Conservation (phyloP, 352 stramenopile genomes). For the Pythium guiyangense region DNA sequence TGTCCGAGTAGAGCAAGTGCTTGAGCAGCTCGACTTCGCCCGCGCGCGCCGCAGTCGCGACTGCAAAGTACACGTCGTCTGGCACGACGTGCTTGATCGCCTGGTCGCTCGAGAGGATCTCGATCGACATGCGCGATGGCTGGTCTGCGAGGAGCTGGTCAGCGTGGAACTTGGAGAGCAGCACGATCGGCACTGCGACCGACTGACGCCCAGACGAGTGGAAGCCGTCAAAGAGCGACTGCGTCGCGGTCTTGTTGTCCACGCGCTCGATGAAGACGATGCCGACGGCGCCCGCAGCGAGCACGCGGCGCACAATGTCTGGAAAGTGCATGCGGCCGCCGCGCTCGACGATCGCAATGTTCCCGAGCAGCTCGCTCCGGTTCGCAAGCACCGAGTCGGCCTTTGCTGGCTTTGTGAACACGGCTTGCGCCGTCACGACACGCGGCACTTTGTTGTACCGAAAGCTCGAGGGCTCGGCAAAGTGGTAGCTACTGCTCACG, state of each 20-base stretch:
- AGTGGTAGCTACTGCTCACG: constrained; percentile 42
- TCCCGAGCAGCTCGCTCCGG: constrained; percentile 44
- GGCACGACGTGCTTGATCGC: constrained; percentile 60
- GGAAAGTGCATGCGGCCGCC: constrained; percentile 80
- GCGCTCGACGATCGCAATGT: constrained; percentile 73
- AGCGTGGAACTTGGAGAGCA: constrained; percentile 74
- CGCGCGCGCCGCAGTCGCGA: constrained; percentile 62
- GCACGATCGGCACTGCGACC: constrained; percentile 71
- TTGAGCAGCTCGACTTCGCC: constrained; percentile 73
- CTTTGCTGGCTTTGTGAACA: constrained; percentile 67
- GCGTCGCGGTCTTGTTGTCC: constrained; percentile 46
- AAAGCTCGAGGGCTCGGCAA: constrained; percentile 82
- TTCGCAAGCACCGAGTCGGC: constrained; percentile 68
- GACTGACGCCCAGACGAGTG: constrained; percentile 77
- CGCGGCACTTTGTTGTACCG: constrained; percentile 61
- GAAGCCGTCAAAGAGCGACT: constrained; percentile 84
- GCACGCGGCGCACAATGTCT: constrained; percentile 70
- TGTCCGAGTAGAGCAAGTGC: constrained; percentile 66
- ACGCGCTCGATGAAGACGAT: constrained; percentile 77
- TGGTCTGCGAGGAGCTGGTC: constrained; percentile 60
- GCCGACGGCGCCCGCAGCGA: constrained; percentile 55
- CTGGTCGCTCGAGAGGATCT: constrained; percentile 60
- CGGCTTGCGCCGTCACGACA: constrained; percentile 35
- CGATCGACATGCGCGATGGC: constrained; percentile 54
- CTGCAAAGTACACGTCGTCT: constrained; percentile 72